Base-by-base conservation (phyloP, 164 flowering plant species). In the Brasenia schreberi region DNA sequence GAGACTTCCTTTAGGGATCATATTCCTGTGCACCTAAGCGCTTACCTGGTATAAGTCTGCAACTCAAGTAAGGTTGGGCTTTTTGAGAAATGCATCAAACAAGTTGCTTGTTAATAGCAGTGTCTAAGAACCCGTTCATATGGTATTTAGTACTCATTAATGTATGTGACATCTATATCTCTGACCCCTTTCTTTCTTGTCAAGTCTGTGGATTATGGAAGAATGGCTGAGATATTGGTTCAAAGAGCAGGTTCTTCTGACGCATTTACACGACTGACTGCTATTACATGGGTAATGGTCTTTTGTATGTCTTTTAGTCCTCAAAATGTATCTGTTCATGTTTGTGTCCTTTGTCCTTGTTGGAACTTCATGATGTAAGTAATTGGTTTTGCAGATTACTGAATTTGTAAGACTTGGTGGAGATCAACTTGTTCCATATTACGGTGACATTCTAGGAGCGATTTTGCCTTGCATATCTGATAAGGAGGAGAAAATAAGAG, bases 351-450 rank as follows among this genome's bases (percentile, higher is more conserved):
- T 14, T 7, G 56, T 49, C 16, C 39, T 49, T 49, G 9, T 49
- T 49, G 56, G 56, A 33, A 33, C 39, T 49, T 49, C 56, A 49
- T 49, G 9, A 49, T 49, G 12, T 14, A 49, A 49, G 16, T 49
- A 49, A 9, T 5, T 49, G 56, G 56, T 49, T 49, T 5, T 81
- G 72, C 86, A 94, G 99, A 94, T 94, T 69, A 85, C 87, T 76
- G 99, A 94, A 80, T 91, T 94, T 82, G 96, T 94, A 60, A 94
- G 88, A 78, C 96, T 94, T 74, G 99, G 99, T 64, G 96, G 97
- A 39, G 96, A 89, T 71, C 99, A 91, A 77, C 97, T 94, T 71
- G 87, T 91, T 77, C 95, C 92, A 19, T 83, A 91, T 74, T 89
- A 87, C 81, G 89, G 92, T 76, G 92, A 87, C 74, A 94, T 94